Conservation (phyloP, 73 alveolate genomes). For the Symbiodinium pilosum region DNA sequence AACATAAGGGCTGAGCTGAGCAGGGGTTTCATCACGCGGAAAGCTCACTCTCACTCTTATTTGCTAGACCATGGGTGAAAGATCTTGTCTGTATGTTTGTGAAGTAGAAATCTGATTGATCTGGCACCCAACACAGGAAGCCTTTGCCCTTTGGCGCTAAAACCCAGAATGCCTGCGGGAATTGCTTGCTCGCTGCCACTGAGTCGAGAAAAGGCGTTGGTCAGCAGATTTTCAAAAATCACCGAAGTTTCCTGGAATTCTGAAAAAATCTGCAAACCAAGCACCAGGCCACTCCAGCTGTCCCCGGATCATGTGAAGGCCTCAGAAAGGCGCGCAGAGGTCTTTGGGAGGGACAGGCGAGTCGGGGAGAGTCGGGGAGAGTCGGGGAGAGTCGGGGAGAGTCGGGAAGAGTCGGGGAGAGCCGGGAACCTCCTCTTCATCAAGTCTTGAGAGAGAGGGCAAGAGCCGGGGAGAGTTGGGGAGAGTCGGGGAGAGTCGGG, state of each 20-base stretch:
- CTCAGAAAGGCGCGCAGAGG: background rate
- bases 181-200: too few relatives aligned
- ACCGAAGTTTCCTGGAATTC: background rate
- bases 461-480: background rate
- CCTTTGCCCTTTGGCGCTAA: too few relatives aligned
- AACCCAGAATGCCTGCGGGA: too few relatives aligned
- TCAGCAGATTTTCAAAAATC: background rate
- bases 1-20: too few relatives aligned
- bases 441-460: background rate
- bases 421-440: background rate
- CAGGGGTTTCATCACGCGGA: too few relatives aligned
- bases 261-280: background rate
- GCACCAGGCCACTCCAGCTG: background rate
- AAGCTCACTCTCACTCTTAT: too few relatives aligned
- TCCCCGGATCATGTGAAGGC: background rate
- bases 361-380: too few relatives aligned
- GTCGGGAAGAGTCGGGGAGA: constrained; percentile 18
- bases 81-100: too few relatives aligned
- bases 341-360: background rate
- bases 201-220: too few relatives aligned
- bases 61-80: too few relatives aligned
- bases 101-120: too few relatives aligned
- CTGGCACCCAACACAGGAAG: too few relatives aligned
- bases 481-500: background rate
- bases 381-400: background rate